A percentile compares a stretch with the other conserved stretches of the same genome.
Evolutionary conservation across 2,329 filamentous ascomycete genomes (phyloP).

Genomic region (Dryadomyces quercivorus): DNA sequence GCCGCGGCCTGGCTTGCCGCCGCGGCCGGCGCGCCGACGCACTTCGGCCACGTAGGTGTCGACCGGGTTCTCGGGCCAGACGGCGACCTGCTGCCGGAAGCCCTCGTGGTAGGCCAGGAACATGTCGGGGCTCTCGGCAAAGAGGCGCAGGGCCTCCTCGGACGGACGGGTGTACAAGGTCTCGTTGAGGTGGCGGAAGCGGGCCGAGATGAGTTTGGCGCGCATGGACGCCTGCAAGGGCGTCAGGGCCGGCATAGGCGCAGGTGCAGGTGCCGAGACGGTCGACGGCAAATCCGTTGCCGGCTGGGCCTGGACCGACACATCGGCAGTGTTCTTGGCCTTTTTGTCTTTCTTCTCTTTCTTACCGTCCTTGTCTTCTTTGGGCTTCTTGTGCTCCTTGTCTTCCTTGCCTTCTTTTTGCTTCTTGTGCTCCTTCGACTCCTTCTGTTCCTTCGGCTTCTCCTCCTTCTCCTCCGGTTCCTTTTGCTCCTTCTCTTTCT

Average conservation of each 20-base stretch:
- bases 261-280: neutral
- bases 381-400: slow-evolving; percentile 16
- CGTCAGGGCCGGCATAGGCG: slow-evolving; percentile 44
- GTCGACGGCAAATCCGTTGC: neutral
- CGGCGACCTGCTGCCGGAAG: slow-evolving; percentile 87
- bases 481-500: slow-evolving; percentile 1
- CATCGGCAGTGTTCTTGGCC: neutral
- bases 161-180: slow-evolving; percentile 91
- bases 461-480: neutral
- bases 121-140: slow-evolving; percentile 77
- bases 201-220: slow-evolving; percentile 84
- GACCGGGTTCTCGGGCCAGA: slow-evolving; percentile 95
- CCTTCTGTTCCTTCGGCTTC: neutral
- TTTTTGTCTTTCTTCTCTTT: no score
- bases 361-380: slow-evolving; percentile 10
- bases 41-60: slow-evolving; percentile 72
- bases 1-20: neutral
- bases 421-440: slow-evolving; percentile 6
- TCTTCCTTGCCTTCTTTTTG: slow-evolving; percentile 17
- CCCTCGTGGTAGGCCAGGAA: slow-evolving; percentile 94
- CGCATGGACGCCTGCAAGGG: slow-evolving; percentile 91
- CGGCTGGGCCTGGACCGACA: neutral
- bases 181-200: slow-evolving; percentile 95
- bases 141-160: slow-evolving; percentile 67
- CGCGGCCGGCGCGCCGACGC: slow-evolving; percentile 42